Evolutionary conservation across 2,329 filamentous ascomycete genomes (phyloP), one percentile per base, ranked within the genome.

Genomic region (Daldinia eschscholtzii): DNA sequence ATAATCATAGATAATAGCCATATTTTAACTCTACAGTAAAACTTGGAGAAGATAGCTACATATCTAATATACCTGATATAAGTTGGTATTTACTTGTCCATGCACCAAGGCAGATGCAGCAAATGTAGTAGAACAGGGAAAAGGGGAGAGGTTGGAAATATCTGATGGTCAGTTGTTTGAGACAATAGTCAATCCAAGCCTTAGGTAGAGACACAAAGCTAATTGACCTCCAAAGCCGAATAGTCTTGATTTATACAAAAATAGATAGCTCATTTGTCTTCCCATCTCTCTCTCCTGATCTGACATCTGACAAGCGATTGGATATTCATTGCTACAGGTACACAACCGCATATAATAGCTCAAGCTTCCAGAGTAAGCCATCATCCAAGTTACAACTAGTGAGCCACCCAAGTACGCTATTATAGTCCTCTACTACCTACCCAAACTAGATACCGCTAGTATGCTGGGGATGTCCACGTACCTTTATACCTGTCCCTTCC

Each of bases 371-470:
- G 18, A 9, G 6, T 10, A 44, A 20, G 18, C 18, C 9, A 20
- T 23, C 18, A 23, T 23, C 30, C 30, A 33, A 23, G 30, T 20
- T 44, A 44, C 10, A 44, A 44, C 20, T 20, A 44, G 42, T 18
- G 12, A 7, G 12, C 1, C 13, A 4, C 23, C 6, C 7, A 9
- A 10, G 20, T 13, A 46, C 13, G 23, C 2, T 12, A 28, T 28
- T 28, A 13, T 15, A 3, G 28, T 5, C 39, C 3, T 18, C 9
- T 58, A 26, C 65, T 28, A 61, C 61, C 42, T 66, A 61, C 20
- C 30, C 10, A 37, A 33, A 33, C 3, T 4, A 33, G 9, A 6
- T 33, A 33, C 9, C 30, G 9, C 9, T 10, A 10, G 30, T 33
- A 33, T 10, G 6, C 9, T 33, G 30, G 6, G 30, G 9, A 10